Evolutionary conservation across 164 flowering plant species (phyloP).

Genomic region (Dillenia suffruticosa): DNA sequence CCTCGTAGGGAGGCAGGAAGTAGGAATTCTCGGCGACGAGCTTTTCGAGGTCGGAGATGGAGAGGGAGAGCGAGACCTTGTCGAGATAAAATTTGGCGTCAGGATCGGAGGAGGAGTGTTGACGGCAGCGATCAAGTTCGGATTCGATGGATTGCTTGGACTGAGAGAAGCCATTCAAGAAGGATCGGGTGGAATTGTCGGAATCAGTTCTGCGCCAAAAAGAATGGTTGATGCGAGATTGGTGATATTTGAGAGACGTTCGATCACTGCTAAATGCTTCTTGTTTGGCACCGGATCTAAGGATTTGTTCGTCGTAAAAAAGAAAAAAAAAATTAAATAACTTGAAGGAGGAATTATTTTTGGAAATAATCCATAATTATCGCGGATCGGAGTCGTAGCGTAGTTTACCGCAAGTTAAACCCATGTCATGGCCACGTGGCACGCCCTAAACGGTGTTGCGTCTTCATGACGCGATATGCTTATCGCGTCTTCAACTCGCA

Average conservation of each 20-base stretch:
- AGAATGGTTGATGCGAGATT: slow-evolving; percentile 42
- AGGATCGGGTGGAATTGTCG: slow-evolving; percentile 38
- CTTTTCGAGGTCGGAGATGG: slow-evolving; percentile 63
- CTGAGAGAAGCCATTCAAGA: slow-evolving; percentile 51
- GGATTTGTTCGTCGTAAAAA: slow-evolving; percentile 8
- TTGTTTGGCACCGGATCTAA: slow-evolving; percentile 28
- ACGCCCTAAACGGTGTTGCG: too few relatives aligned
- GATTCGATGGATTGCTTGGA: slow-evolving; percentile 45
- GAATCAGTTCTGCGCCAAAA: slow-evolving; percentile 24
- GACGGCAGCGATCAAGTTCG: slow-evolving; percentile 26
- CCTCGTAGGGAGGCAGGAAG: slow-evolving; percentile 76
- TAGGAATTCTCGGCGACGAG: slow-evolving; percentile 82
- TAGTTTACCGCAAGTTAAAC: too few relatives aligned
- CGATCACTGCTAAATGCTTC: slow-evolving; percentile 66
- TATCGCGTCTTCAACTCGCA: too few relatives aligned
- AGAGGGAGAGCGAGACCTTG: slow-evolving; percentile 29
- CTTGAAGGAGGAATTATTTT: too few relatives aligned
- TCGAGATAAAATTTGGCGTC: slow-evolving; percentile 41
- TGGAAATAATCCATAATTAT: too few relatives aligned
- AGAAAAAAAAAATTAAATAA: too few relatives aligned
- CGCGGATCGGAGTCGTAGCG: too few relatives aligned
- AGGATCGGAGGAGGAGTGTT: slow-evolving; percentile 14
- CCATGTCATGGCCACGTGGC: too few relatives aligned
- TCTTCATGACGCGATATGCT: too few relatives aligned
- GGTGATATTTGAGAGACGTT: slow-evolving; percentile 68